Percentiles rank a stretch among this genome's conserved stretches.
Evolutionary conservation across 2,329 filamentous ascomycete species (phyloP).

Genomic region (Periconia digitata): DNA sequence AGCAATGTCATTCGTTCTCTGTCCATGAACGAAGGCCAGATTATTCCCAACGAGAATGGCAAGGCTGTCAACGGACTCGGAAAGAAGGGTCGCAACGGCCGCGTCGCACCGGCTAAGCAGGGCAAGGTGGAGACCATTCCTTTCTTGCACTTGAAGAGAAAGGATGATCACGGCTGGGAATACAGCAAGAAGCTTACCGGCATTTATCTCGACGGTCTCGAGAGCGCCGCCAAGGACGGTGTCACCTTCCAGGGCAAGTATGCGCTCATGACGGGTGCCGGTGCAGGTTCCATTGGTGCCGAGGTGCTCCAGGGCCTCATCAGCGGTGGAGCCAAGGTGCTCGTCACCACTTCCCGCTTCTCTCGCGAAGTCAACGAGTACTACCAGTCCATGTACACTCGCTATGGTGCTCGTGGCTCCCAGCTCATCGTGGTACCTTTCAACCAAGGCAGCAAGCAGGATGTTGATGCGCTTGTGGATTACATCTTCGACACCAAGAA

Average conservation of each 20-base stretch:
- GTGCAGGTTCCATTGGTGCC: constrained; percentile 95
- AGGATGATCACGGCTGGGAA: constrained; percentile 92
- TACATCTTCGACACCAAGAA: constrained; percentile 98
- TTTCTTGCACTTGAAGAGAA: constrained; percentile 95
- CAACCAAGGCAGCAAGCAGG: constrained; percentile 98
- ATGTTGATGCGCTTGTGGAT: constrained; percentile 88
- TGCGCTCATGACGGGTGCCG: constrained; percentile 96
- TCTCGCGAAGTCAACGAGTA: constrained; percentile 98
- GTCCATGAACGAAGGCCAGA: constrained; percentile 97
- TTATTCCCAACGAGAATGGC: constrained; percentile 83
- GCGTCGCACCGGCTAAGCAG: constrained; percentile 61
- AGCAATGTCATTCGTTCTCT: constrained; percentile 91
- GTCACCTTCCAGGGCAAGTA: constrained; percentile 95
- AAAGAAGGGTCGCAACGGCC: constrained; percentile 59
- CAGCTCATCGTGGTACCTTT: constrained; percentile 98
- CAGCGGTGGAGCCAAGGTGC: constrained; percentile 92
- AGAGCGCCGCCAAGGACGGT: constrained; percentile 82
- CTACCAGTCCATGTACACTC: constrained; percentile 98
- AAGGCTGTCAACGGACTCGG: constrained; percentile 60
- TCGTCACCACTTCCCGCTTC: constrained; percentile 95
- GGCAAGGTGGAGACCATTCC: constrained; percentile 97
- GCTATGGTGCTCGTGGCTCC: constrained; percentile 88
- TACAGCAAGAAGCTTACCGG: constrained; percentile 99
- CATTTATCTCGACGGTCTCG: constrained; percentile 86
- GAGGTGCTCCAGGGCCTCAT: constrained; percentile 95